Evolutionary conservation across 352 stramenopile genomes (phyloP), one percentile per base, ranked within the genome.

Genomic region (Stephanocyclus meneghinianus): DNA sequence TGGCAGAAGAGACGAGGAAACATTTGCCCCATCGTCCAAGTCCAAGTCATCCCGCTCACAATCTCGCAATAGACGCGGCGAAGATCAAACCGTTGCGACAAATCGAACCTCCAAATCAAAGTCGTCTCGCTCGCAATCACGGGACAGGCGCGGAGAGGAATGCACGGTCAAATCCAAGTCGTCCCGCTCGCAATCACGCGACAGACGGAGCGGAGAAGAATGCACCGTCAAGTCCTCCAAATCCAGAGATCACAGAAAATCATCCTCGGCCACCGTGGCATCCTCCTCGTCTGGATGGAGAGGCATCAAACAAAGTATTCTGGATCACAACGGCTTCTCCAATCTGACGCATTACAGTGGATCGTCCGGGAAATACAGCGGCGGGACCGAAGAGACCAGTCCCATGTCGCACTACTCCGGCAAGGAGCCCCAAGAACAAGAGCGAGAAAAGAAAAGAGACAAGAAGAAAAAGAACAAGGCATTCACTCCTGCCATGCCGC

Each of bases 401-500:
- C 76, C 70, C 21, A 21, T 84, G 11, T 69, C 55, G 5, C 59
- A n/a, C 18, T 65, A 74, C 47, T 60, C 56, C 21, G 30, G 35
- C 18, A 77, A 63, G 50, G 59, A 44, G 21, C 26, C 44, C 16
- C 18, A 53, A 21, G 26, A 42, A 29, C 0, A 64, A 15, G 26
- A 11, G 0, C 18, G 26, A 13, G 35, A 29, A 21, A 56, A 42
- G 5, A 51, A 63, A 13, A 66, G 6, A 13, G 18, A 10, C 2
- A 56, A 55, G 40, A 59, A 60, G 44, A 48, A 16, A 45, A 78
- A 21, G 55, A 74, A 50, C 42, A 68, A 50, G 18, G 37, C 11
- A 9, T 56, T 44, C 1, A 26, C 40, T 57, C 37, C 57, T 30
- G 30, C 57, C 15, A 35, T 51, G 57, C 16, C 26, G 8, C 30